A percentile compares a stretch with the other conserved stretches of the same genome.
Conservation (phyloP, 2,329 filamentous ascomycete genomes). For the Stachybotrys elegans region DNA sequence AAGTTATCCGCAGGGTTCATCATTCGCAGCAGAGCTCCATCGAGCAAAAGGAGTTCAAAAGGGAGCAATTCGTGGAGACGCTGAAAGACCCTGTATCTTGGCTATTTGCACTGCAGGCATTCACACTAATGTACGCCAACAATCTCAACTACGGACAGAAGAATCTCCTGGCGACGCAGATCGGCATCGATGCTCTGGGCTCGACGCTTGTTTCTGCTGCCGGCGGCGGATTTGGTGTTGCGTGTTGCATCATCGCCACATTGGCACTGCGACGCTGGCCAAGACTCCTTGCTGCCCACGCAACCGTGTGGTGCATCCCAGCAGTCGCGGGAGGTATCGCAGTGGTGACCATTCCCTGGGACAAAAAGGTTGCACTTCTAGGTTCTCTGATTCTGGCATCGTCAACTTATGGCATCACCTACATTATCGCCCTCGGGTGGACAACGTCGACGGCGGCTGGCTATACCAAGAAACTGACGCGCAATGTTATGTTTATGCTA, state of each 20-base stretch:
- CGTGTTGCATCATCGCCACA: slow-evolving; percentile 24
- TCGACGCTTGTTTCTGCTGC: slow-evolving; percentile 34
- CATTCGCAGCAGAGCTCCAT: slow-evolving; percentile 27
- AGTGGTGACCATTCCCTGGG: slow-evolving; percentile 20
- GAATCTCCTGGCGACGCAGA: slow-evolving; percentile 26
- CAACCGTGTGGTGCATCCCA: slow-evolving; percentile 19
- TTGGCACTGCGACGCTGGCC: slow-evolving; percentile 24
- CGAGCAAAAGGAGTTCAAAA: slow-evolving; percentile 31
- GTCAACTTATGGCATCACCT: slow-evolving; percentile 25
- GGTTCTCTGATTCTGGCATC: slow-evolving; percentile 23
- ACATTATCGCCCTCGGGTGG: slow-evolving; percentile 28
- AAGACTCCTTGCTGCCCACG: slow-evolving; percentile 23
- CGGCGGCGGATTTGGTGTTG: slow-evolving; percentile 27
- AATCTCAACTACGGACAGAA: slow-evolving; percentile 35
- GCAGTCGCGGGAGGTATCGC: slow-evolving; percentile 19
- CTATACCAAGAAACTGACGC: slow-evolving; percentile 38
- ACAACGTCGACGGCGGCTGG: slow-evolving; percentile 28
- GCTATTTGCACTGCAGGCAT: slow-evolving; percentile 23
- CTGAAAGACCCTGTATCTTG: slow-evolving; percentile 24
- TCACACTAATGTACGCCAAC: slow-evolving; percentile 29
- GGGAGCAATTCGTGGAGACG: slow-evolving; percentile 21
- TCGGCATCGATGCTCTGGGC: slow-evolving; percentile 29
- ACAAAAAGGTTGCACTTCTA: slow-evolving; percentile 16
- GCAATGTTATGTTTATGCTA: slow-evolving; percentile 33
- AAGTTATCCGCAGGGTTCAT: slow-evolving; percentile 28